These are phyloP conservation scores for Bimuria novae-zelandiae DNA, from an alignment of 2,329 filamentous ascomycete genomes.

Conservation along the genomic window DNA sequence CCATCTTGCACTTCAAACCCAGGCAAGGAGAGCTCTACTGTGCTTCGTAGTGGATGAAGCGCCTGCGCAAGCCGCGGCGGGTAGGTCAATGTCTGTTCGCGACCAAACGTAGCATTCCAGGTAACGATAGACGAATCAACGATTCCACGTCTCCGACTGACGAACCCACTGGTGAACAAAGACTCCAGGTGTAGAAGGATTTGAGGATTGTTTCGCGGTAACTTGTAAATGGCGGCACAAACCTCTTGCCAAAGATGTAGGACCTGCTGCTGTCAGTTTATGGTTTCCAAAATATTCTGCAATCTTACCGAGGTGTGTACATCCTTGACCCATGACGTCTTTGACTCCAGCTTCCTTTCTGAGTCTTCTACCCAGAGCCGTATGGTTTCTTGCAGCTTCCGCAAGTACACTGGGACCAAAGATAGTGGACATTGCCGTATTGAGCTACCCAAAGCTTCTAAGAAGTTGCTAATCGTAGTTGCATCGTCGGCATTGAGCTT, in stretches of 20 bases:
- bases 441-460: constrained; percentile 57
- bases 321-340: constrained; percentile 21
- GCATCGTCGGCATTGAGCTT: constrained; percentile 47
- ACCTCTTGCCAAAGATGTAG: constrained; percentile 49
- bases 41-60: constrained; percentile 63
- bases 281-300: too few relatives aligned
- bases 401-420: constrained; percentile 61
- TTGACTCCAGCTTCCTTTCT: constrained; percentile 37
- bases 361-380: constrained; percentile 67
- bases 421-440: constrained; percentile 47
- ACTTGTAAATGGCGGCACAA: constrained; percentile 58
- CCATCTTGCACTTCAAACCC: constrained; percentile 48
- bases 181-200: constrained; percentile 59
- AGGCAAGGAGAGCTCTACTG: constrained; percentile 58
- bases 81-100: constrained; percentile 64
- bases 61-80: constrained; percentile 66
- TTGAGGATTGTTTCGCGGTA: constrained; percentile 63
- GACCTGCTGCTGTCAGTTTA: constrained; percentile 35
- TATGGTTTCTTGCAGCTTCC: constrained; percentile 66
- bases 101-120: constrained; percentile 75
- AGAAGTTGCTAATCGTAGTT: constrained; percentile 51
- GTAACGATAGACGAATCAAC: constrained; percentile 58
- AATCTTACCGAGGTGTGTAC: constrained; percentile 32
- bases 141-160: constrained; percentile 56
- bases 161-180: constrained; percentile 59